These are phyloP conservation scores for Cordyceps cateniannulata DNA, from an alignment of 2,329 filamentous ascomycete species.

Conservation along the genomic window DNA sequence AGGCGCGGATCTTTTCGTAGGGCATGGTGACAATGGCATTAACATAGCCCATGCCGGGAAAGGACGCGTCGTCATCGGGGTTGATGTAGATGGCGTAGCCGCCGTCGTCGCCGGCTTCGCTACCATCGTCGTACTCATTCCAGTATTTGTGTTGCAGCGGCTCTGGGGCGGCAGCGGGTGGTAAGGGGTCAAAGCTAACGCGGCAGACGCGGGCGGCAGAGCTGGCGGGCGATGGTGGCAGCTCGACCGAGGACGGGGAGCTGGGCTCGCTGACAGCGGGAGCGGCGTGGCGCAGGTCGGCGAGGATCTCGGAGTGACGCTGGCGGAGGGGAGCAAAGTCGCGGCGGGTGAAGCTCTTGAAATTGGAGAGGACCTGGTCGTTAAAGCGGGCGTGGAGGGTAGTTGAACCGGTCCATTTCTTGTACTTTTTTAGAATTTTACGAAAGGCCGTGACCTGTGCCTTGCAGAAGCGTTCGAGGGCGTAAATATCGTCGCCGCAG, in stretches of 20 bases:
- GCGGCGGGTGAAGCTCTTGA: slow-evolving; percentile 64
- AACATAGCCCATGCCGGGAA: slow-evolving; percentile 58
- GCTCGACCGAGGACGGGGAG: slow-evolving; percentile 29
- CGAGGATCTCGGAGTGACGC: slow-evolving; percentile 45
- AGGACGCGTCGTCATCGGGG: slow-evolving; percentile 53
- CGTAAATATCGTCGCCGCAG: slow-evolving; percentile 65
- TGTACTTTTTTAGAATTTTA: slow-evolving; percentile 82
- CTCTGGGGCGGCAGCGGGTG: slow-evolving; percentile 22
- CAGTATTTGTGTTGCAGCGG: slow-evolving; percentile 52
- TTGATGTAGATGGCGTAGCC: slow-evolving; percentile 70
- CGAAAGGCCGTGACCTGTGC: slow-evolving; percentile 71
- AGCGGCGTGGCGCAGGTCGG: slow-evolving; percentile 38
- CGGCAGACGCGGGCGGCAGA: slow-evolving; percentile 19
- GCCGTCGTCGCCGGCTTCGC: slow-evolving; percentile 54
- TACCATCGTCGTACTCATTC: slow-evolving; percentile 83
- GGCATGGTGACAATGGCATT: slow-evolving; percentile 44
- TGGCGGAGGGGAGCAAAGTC: slow-evolving; percentile 51
- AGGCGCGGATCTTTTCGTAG: slow-evolving; percentile 44
- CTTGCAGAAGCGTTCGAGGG: slow-evolving; percentile 63
- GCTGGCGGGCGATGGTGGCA: slow-evolving; percentile 15
- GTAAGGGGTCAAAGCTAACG: slow-evolving; percentile 25
- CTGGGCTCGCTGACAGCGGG: slow-evolving; percentile 34
- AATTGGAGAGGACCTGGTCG: slow-evolving; percentile 56
- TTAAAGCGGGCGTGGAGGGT: slow-evolving; percentile 60
- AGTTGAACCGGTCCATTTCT: slow-evolving; percentile 75